Conservation (phyloP, 2,329 filamentous ascomycete species). For the Trichophyton simii region DNA sequence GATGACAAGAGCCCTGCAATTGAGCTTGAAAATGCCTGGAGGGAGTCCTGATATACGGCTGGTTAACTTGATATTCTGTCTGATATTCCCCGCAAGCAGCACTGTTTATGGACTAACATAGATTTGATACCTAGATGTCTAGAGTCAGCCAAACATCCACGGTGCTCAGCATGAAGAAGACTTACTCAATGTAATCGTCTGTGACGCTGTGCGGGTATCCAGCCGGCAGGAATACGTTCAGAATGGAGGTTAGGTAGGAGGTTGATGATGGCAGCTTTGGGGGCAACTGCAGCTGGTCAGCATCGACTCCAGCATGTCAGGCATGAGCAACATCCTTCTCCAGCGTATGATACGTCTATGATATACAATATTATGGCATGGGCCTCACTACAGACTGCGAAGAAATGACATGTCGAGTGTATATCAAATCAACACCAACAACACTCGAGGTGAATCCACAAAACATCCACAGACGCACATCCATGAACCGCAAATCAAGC, state of each 20-base stretch:
- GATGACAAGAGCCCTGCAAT: slow-evolving; percentile 54
- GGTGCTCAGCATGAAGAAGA: slow-evolving; percentile 7
- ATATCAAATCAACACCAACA: too few relatives aligned
- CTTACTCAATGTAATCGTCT: slow-evolving; percentile 62
- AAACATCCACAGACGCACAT: too few relatives aligned
- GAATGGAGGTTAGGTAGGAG: slow-evolving; percentile 27
- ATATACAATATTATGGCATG: not conserved
- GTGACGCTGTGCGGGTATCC: slow-evolving; percentile 85
- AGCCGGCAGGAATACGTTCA: slow-evolving; percentile 70
- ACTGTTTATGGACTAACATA: slow-evolving; percentile 40
- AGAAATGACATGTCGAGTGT: too few relatives aligned
- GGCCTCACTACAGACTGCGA: too few relatives aligned
- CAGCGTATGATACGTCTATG: not conserved
- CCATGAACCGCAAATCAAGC: too few relatives aligned
- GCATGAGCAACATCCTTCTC: not conserved
- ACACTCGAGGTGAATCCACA: too few relatives aligned
- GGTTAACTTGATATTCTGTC: not conserved
- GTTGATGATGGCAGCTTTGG: slow-evolving; percentile 17
- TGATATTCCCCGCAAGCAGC: not conserved
- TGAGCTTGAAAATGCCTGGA: slow-evolving; percentile 33
- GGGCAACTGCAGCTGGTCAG: not conserved
- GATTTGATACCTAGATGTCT: slow-evolving; percentile 40
- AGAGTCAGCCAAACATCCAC: not conserved
- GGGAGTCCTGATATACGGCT: slow-evolving; percentile 24
- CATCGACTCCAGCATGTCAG: not conserved